A percentile compares a stretch with the other conserved stretches of the same genome.
phyloP scores from a whole-genome alignment of 345 rosid species.

The Boechera divaricarpa region DNA sequence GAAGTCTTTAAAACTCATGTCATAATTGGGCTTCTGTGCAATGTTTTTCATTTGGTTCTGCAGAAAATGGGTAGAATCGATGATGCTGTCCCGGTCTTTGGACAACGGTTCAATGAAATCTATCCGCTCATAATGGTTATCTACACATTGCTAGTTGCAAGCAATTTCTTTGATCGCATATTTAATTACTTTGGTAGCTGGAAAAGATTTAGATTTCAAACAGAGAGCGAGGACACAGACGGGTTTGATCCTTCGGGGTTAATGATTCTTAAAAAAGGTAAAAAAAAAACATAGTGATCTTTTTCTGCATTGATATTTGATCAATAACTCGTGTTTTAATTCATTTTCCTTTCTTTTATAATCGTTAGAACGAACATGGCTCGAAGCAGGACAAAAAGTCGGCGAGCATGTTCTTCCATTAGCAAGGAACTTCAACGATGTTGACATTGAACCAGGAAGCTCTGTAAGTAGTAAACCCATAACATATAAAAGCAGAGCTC shows the following conservation, averaged over 20 bases:
- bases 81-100: constrained; percentile 82
- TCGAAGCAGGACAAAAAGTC: constrained; percentile 80
- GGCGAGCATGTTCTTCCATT: constrained; percentile 95
- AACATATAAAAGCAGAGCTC: background rate
- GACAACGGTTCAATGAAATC: constrained; percentile 82
- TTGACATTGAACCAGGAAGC: constrained; percentile 69
- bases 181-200: constrained; percentile 92
- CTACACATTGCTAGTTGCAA: constrained; percentile 86
- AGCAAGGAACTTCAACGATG: constrained; percentile 80
- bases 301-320: background rate
- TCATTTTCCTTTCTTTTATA: background rate
- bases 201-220: constrained; percentile 86
- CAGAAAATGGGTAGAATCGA: constrained; percentile 98
- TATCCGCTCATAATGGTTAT: constrained; percentile 98
- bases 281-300: background rate
- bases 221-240: constrained; percentile 81
- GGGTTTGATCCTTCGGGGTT: constrained; percentile 97
- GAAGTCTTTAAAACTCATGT: background rate
- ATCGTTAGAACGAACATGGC: constrained; percentile 79
- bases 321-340: background rate
- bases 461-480: constrained; percentile 48
- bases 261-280: constrained; percentile 90
- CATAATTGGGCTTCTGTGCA: constrained; percentile 26
- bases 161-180: constrained; percentile 91
- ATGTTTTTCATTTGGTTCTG: constrained; percentile 40